Evolutionary conservation across 1,284 basidiomycete species (phyloP), one percentile per base, ranked within the genome.

Genomic region (Leccinum pallidistipes): DNA sequence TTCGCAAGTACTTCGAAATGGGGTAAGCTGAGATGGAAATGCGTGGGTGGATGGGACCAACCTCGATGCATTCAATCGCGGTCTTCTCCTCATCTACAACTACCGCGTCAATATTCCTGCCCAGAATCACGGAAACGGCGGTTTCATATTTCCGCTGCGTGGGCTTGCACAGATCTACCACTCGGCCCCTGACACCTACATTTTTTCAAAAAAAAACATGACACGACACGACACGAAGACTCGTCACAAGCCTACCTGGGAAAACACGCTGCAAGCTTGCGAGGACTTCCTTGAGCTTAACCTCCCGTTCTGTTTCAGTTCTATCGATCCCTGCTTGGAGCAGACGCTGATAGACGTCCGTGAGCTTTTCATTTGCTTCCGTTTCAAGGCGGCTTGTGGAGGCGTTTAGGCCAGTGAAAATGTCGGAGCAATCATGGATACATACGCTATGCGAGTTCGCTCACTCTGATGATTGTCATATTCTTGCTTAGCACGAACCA

Each of bases 1-100:
- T 95, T 64, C 95, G 91, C 83, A 99, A 87, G 75, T 98, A 99
- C 90, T 96, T 52, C 1, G 54, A 43, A 24, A 40, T 16, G 12
- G 18, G 11, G 27, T 69, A 31, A 62, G 59, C 16, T 12, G 10
- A 52, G 5, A 11, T 32, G 12, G 16, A 52, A 5, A 60, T 36
- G 50, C 40, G 11, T 55, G 24, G 8, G 32, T 53, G 34, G 8
- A 31, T 53, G 18, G 16, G 14, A 71, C 77, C 45, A 65, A 92
- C 92, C 81, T 97, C 93, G 70, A 99, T 98, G 76, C 97, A 99
- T 70, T 97, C 94, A 64, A 98, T 97, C 2, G 95, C 97, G 0
- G 94, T 96, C 77, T 93, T 94, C 79, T 99, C 95, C 68, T 94
- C 89, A 69, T 98, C 96, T 1, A 99, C 96, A 2, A 99, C 92